phyloP scores from a whole-genome alignment of 2,329 filamentous ascomycete genomes.

The Diplodia intermedia region DNA sequence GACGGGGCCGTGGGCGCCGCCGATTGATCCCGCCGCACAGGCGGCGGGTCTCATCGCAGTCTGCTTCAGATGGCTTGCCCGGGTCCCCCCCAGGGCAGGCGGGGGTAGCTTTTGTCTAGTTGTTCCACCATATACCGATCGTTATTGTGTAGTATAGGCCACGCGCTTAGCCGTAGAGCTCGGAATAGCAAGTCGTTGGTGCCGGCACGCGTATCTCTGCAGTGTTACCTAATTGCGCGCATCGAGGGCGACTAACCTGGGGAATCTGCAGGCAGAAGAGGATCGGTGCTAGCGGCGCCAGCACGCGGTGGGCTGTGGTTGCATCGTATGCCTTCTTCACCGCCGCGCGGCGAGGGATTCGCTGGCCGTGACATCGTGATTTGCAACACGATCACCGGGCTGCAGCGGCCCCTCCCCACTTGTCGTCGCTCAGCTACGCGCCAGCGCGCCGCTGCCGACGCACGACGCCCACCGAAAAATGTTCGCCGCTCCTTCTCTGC shows the following conservation, averaged over 20 bases:
- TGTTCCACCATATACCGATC: conserved; percentile 26
- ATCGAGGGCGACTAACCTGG: conserved; percentile 1
- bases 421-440: conserved; percentile 19
- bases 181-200: conserved; percentile 23
- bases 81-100: neutral
- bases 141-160: conserved; percentile 34
- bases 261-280: conserved; percentile 15
- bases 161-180: conserved; percentile 15
- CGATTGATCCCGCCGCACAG: conserved; percentile 8
- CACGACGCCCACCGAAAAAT: conserved; percentile 10
- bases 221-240: conserved; percentile 22
- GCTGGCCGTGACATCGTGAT: conserved; percentile 31
- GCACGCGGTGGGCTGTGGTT: conserved; percentile 20
- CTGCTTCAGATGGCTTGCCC: neutral
- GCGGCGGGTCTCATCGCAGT: conserved; percentile 13
- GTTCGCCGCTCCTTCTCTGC: neutral
- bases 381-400: conserved; percentile 31
- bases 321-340: conserved; percentile 29
- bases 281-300: conserved; percentile 18
- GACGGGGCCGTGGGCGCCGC: neutral
- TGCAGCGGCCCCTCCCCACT: conserved; percentile 32
- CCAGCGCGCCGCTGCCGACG: conserved; percentile 16
- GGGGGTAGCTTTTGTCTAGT: conserved; percentile 1
- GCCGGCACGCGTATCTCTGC: conserved; percentile 7
- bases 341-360: conserved; percentile 26